Conservation (phyloP, 768 basidiomycete genomes). For the Hericium erinaceus region DNA sequence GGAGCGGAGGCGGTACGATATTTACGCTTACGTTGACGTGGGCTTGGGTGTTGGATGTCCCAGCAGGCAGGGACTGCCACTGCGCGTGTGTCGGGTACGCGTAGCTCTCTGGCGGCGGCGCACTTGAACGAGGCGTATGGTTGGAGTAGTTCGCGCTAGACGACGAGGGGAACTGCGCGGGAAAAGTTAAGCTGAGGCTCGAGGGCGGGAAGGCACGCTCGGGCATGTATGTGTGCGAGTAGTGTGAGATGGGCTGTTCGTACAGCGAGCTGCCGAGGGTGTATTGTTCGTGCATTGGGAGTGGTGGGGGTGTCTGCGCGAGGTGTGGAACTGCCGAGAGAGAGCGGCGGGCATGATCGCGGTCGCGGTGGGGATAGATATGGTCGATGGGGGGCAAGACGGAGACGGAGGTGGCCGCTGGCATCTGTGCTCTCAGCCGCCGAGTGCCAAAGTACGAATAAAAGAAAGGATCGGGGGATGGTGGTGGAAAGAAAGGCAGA, state of each 20-base stretch:
- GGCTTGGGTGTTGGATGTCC: not conserved
- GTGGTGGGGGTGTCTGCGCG: not conserved
- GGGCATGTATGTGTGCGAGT: not conserved
- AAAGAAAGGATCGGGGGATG: not conserved
- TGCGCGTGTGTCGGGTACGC: conserved; percentile 2
- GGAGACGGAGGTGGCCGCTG: not conserved
- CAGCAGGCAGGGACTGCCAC: conserved; percentile 1
- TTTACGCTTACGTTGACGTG: conserved; percentile 15
- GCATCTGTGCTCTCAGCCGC: not conserved
- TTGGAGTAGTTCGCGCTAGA: conserved; percentile 1
- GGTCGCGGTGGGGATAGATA: not conserved
- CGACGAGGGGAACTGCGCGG: not conserved
- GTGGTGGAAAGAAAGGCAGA: not conserved
- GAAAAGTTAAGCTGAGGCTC: not conserved
- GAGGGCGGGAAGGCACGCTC: not conserved
- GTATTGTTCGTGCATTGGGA: not conserved
- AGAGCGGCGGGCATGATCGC: not conserved
- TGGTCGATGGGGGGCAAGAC: not conserved
- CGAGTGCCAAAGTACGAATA: no score
- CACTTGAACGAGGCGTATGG: not conserved
- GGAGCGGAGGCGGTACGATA: conserved; percentile 29
- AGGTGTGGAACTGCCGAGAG: not conserved
- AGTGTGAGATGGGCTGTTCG: not conserved
- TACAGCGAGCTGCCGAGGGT: not conserved
- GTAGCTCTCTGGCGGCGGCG: conserved; percentile 5